A percentile compares a stretch with the other conserved stretches of the same genome.
Conservation (phyloP, 139 green algal species). For the Ettlia oleoabundans region DNA sequence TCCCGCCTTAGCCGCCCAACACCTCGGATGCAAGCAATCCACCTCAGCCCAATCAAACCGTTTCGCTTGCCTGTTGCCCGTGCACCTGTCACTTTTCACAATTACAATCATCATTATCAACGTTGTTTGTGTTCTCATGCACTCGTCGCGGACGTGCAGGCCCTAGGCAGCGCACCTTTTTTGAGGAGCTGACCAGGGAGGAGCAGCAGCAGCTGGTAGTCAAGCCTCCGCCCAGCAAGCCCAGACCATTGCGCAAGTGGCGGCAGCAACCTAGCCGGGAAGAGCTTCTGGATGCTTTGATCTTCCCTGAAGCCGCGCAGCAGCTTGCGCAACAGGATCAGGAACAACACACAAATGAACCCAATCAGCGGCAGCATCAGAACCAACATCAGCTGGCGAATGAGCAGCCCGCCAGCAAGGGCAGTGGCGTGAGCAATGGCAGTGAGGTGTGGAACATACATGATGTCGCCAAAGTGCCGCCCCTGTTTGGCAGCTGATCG, state of each 20-base stretch:
- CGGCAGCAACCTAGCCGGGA: background rate
- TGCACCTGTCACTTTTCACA: too few species aligned
- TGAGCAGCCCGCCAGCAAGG: background rate
- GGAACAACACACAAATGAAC: too few species aligned
- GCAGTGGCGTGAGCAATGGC: background rate
- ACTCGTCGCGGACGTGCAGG: background rate
- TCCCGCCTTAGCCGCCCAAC: too few species aligned
- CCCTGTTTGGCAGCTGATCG: constrained; percentile 2
- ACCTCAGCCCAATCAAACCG: too few species aligned
- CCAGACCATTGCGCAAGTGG: background rate
- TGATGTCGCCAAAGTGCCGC: background rate
- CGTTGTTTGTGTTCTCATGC: background rate
- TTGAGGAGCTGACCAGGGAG: constrained; percentile 11
- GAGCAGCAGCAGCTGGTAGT: constrained; percentile 8
- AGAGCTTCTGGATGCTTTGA: background rate
- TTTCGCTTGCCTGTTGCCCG: too few species aligned
- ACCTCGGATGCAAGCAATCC: background rate
- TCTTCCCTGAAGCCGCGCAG: background rate
- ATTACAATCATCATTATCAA: too few species aligned
- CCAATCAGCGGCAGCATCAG: too few species aligned
- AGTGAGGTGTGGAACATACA: constrained; percentile 9
- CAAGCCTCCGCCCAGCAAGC: background rate
- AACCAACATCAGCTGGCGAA: too few species aligned
- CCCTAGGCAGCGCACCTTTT: constrained; percentile 6
- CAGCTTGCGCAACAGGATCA: too few species aligned